Percentiles rank a stretch among this genome's conserved stretches.
These are phyloP conservation scores for Pluteus cervinus DNA, from an alignment of 768 basidiomycete species.

Conservation along the genomic window DNA sequence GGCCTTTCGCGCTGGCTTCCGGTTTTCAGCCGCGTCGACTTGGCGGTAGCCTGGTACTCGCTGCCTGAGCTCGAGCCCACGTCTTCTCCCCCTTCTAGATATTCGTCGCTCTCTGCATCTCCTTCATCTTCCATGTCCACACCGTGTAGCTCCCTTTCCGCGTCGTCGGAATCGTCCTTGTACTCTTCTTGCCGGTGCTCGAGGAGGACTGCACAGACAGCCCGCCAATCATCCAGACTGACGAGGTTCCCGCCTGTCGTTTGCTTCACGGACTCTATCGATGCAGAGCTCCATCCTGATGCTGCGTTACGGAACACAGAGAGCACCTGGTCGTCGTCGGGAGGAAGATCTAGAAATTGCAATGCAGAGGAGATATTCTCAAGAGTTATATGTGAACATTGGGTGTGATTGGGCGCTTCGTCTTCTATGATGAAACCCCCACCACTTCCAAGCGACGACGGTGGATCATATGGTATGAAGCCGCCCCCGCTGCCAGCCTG, in stretches of 20 bases:
- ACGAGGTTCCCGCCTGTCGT: slow-evolving; percentile 27
- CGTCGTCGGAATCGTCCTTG: slow-evolving; percentile 17
- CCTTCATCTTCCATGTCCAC: slow-evolving; percentile 19
- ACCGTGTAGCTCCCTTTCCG: slow-evolving; percentile 19
- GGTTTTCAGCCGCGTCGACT: slow-evolving; percentile 14
- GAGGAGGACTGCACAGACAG: slow-evolving; percentile 73
- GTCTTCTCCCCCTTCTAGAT: slow-evolving; percentile 8
- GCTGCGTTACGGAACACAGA: slow-evolving; percentile 72
- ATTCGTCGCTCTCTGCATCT: slow-evolving; percentile 13
- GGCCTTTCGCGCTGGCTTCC: slow-evolving; percentile 4
- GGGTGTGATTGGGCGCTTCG: slow-evolving; percentile 2
- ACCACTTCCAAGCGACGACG: slow-evolving; percentile 6
- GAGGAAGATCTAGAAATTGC: slow-evolving; percentile 53
- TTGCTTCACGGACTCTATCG: slow-evolving; percentile 11
- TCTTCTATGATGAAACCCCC: slow-evolving; percentile 28
- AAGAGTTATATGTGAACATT: slow-evolving; percentile 48
- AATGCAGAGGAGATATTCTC: slow-evolving; percentile 66
- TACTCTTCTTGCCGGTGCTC: slow-evolving; percentile 32
- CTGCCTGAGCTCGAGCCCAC: slow-evolving; percentile 21
- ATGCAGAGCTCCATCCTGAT: slow-evolving; percentile 52
- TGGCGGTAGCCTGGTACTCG: slow-evolving; percentile 17
- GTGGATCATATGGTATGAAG: slow-evolving; percentile 8
- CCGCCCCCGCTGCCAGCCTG: too few relatives aligned
- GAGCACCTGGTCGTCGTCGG: slow-evolving; percentile 71
- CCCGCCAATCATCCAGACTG: slow-evolving; percentile 67